Evolutionary conservation across 2,329 filamentous ascomycete genomes (phyloP), one percentile per base, ranked within the genome.

Genomic region (Trichophyton verrucosum): DNA sequence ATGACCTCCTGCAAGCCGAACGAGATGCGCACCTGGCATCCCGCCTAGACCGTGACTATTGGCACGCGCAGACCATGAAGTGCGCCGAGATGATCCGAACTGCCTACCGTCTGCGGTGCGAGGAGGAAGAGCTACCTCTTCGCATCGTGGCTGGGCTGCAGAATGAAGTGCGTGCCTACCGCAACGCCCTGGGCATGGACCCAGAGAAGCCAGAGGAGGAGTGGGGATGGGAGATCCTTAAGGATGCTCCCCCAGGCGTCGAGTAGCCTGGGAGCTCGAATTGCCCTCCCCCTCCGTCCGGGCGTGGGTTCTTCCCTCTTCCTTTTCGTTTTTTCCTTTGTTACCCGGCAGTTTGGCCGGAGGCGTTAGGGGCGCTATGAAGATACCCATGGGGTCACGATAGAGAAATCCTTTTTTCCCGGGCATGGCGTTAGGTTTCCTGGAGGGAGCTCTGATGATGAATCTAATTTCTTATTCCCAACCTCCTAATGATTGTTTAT

Each of bases 11-110:
- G 13, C 77, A 80, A 63, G 74, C 74, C 8, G 78, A 80, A 65
- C 78, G 78, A 47, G 77, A 80, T 63, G 73, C 76, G 3, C 77
- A 80, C 61, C 66, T 80, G 22, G 69, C 76, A 51, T 76, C 76
- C 63, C 75, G 78, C n/a, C 67, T 79, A 8, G 77, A 79, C 61
- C 74, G 76, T 6, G 77, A 79, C 62, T 72, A 79, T 63, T 79
- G 76, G 77, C 76, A 79, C 61, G 70, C 74, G 5, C 74, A 78
- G 66, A 75, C 76, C 15, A 71, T 79, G 69, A 74, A 74, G 61
- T 74, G 76, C 59, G 73, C 76, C 8, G 76, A 78, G 65, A 78
- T 79, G 75, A 75, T 80, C 46, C 73, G 78, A 6, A 77, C 72
- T 11, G 77, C 77, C 2, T 74, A 77, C 63, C 73, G 74, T 30